Conservation (phyloP, 1,284 basidiomycete genomes). For the Grifola frondosa region DNA sequence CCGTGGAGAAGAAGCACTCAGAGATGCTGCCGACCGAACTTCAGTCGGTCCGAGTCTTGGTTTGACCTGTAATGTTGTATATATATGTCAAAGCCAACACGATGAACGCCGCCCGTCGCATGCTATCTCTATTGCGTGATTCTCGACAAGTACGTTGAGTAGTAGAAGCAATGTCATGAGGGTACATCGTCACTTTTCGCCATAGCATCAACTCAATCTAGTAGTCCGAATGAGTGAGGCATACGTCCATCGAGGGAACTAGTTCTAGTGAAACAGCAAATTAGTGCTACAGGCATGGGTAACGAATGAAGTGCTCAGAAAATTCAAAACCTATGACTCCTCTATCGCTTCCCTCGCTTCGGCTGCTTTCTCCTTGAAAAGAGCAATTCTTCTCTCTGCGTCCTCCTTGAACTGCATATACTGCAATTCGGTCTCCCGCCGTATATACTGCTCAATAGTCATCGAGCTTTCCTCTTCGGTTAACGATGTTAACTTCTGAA, state of each 20-base stretch:
- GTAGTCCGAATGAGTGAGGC: no score
- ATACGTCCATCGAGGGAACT: background rate
- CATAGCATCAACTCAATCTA: no score
- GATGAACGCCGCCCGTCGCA: background rate
- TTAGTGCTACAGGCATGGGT: slow-evolving; percentile 2
- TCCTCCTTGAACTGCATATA: slow-evolving; percentile 62
- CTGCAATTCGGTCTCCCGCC: slow-evolving; percentile 65
- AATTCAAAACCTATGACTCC: slow-evolving; percentile 20
- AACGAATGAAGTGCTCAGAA: slow-evolving; percentile 1
- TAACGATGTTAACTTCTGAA: slow-evolving; percentile 34
- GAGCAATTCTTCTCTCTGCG: slow-evolving; percentile 56
- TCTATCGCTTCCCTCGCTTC: slow-evolving; percentile 53
- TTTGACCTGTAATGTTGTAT: slow-evolving; percentile 1
- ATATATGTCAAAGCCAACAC: slow-evolving; percentile 13
- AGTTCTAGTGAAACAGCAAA: slow-evolving; percentile 5
- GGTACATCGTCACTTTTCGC: no score
- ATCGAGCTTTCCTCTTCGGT: slow-evolving; percentile 65
- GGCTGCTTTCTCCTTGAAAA: slow-evolving; percentile 58
- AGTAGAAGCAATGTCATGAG: no score
- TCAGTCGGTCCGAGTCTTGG: slow-evolving; percentile 1
- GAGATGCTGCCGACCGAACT: background rate
- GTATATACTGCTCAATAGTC: slow-evolving; percentile 78
- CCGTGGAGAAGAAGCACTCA: background rate
- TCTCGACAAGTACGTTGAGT: no score
- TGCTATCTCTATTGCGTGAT: no score